These are phyloP conservation scores for Phragmites australis DNA, from an alignment of 176 grass and related monocot genomes.

Conservation along the genomic window DNA sequence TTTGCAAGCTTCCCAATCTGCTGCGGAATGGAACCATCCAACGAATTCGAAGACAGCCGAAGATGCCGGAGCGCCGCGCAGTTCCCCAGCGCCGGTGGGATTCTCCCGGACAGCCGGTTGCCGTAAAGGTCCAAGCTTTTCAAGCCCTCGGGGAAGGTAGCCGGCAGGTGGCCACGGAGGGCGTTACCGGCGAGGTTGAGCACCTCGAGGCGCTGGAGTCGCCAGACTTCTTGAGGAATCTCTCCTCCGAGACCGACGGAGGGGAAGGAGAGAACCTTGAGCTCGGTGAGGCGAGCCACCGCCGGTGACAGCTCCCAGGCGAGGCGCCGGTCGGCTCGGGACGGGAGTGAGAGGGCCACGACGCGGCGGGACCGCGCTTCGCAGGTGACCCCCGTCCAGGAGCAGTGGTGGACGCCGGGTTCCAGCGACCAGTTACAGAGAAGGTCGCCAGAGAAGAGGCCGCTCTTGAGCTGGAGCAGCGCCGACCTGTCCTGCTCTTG, in stretches of 20 bases:
- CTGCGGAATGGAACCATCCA: slow-evolving; percentile 58
- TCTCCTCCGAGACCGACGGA: slow-evolving; percentile 50
- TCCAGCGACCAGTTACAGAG: slow-evolving; percentile 35
- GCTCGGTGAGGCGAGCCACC: slow-evolving; percentile 51
- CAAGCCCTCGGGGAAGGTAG: slow-evolving; percentile 50
- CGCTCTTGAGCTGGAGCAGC: slow-evolving; percentile 60
- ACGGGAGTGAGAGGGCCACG: slow-evolving; percentile 51
- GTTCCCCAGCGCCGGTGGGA: slow-evolving; percentile 56
- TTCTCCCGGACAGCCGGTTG: slow-evolving; percentile 56
- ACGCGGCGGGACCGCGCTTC: slow-evolving; percentile 52
- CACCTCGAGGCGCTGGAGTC: slow-evolving; percentile 53
- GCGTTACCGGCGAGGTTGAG: slow-evolving; percentile 74
- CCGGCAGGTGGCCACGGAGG: slow-evolving; percentile 61
- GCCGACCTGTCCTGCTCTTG: slow-evolving; percentile 40
- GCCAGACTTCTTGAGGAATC: slow-evolving; percentile 60
- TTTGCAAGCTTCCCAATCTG: slow-evolving; percentile 57
- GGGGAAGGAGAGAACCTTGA: slow-evolving; percentile 60
- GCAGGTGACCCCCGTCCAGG: slow-evolving; percentile 59
- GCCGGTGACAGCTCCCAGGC: slow-evolving; percentile 53
- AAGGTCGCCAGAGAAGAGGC: slow-evolving; percentile 38
- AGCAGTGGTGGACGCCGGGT: slow-evolving; percentile 54
- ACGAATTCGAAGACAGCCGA: slow-evolving; percentile 58
- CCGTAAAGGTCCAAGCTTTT: slow-evolving; percentile 74
- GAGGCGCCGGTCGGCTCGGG: slow-evolving; percentile 11
- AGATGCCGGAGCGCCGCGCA: slow-evolving; percentile 51